Base-by-base conservation (phyloP, 2,329 filamentous ascomycete genomes). In the Tolypocladium tundrense region DNA sequence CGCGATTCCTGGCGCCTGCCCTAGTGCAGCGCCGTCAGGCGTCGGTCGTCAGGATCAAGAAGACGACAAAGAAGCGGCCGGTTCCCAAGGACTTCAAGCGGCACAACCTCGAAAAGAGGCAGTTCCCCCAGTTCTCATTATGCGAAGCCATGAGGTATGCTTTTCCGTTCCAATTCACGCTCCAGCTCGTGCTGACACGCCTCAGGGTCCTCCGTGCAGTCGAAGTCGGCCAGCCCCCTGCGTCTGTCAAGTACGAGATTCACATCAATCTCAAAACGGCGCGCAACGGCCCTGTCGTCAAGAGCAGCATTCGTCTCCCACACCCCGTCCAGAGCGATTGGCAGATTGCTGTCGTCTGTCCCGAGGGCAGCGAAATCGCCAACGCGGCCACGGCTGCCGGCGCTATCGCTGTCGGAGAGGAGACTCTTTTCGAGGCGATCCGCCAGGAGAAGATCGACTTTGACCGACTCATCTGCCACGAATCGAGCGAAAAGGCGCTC, bases 81-180 rank as follows among this genome's bases (percentile, higher is more conserved):
- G 74, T 79, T 56, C 81, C 84, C 68, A 90, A 90, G 74, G 79
- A 82, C 13, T 84, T 82, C 61, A 84, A 82, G 62, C 81, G 84
- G 39, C 91, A 85, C 70, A 81, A 85, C 62, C 72, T 93, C 62
- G 82, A 82, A 61, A 77, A 84, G 62, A 82, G 85, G 50, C 79
- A 90, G 41, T 75, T 75, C 43, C 73, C 74, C 0, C 87, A 89
- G 67, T 96, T 88, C 68, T 84, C 91, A 1, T 79, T 99, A 39
- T 88, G 90, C 64, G 94, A 99, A 77, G 95, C 94, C 19, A 94
- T 99, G 85, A 85, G 92, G 90, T 91, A 75, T 59, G 79, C 13
- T 16, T 13, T 13, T 7, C 2, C 7, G 4, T 14, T 3, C 31
- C 4, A 19, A 21, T 19, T 16, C 4, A 13, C 14, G 31, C 48